Evolutionary conservation across 177 flowering plant genomes (phyloP), one percentile per base, ranked within the genome.

Genomic region (Vitis hybrid): DNA sequence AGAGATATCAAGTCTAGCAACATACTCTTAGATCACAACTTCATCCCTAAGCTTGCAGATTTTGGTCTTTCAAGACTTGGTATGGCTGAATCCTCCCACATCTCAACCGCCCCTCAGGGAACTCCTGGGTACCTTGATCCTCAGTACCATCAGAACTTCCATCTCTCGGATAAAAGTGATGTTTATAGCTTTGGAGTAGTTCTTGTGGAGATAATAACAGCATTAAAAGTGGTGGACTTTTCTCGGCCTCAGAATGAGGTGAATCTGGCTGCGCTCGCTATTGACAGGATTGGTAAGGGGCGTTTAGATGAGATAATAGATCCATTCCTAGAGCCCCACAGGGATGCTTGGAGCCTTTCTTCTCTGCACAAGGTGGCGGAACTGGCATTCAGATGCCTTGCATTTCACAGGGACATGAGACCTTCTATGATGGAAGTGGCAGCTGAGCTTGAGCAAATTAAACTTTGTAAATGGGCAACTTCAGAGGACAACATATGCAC

Each of bases 131-230:
- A 89, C 66, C 76, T 89, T 1, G 93, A 89, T 55, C 93, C 91
- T 20, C 86, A 89, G 70, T 89, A 89, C 73, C 91, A 87, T 52
- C 90, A 87, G 55, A 61, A 81, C 60, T 89, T 79, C 70, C 89
- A 85, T 50, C 81, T 89, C 18, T 86, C 90, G 0, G 89, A 86
- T 62, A 86, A 79, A 64, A 85, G 91, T 33, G 93, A 89, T 51
- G 93, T 89, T 3, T 89, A 89, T 60, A 89, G 93, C 73, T 89
- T 89, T 31, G 93, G 91, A 1, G 93, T 89, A 0, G 89, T 89
- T 16, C 83, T 89, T 5, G 75, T 80, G 39, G 91, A 89, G 87
- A 85, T 89, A 72, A 85, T 89, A 62, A 83, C 91, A 10, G 86
- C 73, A 4, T 1, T 82, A 67, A 83, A 76, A 64, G 91, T 64